Evolutionary conservation across 139 green algal species (phyloP).

Genomic region (Edaphochlamys debaryana): DNA sequence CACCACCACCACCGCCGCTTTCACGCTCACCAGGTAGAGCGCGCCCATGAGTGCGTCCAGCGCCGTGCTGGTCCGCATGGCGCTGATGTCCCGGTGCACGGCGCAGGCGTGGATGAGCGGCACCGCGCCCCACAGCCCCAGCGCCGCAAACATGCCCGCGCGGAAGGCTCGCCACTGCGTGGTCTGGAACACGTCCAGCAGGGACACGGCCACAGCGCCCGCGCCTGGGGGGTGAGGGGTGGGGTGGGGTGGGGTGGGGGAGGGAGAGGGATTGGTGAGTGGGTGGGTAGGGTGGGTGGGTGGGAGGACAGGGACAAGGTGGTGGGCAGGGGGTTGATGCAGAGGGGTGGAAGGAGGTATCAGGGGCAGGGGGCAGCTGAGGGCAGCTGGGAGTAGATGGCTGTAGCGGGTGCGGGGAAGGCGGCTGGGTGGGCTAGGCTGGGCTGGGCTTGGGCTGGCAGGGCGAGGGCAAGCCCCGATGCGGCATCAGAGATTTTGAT

Average conservation of each 20-base stretch:
- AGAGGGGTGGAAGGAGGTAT: too few relatives aligned
- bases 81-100: conserved; percentile 50
- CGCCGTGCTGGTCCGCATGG: conserved; percentile 59
- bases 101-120: conserved; percentile 78
- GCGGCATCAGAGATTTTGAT: conserved; percentile 13
- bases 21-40: conserved; percentile 81
- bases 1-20: too few relatives aligned
- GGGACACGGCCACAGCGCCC: conserved; percentile 38
- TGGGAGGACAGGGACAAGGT: background rate
- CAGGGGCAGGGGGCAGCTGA: too few relatives aligned
- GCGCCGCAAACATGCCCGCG: conserved; percentile 62
- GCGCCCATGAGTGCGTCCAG: conserved; percentile 87
- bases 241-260: background rate
- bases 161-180: conserved; percentile 41
- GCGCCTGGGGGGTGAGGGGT: conserved; percentile 25
- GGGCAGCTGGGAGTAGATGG: too few relatives aligned
- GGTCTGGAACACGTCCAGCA: conserved; percentile 57
- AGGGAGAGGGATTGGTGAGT: background rate
- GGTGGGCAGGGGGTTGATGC: background rate
- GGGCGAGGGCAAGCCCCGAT: too few relatives aligned
- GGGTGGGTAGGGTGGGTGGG: background rate
- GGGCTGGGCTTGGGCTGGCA: too few relatives aligned
- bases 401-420: too few relatives aligned
- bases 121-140: conserved; percentile 88
- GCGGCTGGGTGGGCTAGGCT: too few relatives aligned